These are phyloP conservation scores for Aspergillus bridgeri DNA, from an alignment of 495 filamentous ascomycete species.

Conservation along the genomic window DNA sequence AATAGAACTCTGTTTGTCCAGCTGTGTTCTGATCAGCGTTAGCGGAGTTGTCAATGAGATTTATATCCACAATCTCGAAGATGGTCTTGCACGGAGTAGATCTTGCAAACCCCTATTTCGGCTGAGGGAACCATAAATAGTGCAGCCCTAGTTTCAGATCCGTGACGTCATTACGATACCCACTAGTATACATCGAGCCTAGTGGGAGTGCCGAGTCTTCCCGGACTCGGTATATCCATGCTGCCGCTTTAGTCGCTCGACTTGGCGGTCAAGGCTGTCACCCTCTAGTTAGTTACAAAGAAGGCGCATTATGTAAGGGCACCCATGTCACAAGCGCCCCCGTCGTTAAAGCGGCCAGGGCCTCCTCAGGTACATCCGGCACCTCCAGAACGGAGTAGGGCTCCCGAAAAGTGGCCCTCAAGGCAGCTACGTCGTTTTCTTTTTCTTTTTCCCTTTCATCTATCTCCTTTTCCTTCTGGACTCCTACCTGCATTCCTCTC, in stretches of 20 bases:
- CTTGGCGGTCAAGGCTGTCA: no score
- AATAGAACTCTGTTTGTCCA: no score
- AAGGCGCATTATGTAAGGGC: background rate
- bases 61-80: no score
- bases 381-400: slow-evolving; percentile 3
- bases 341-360: background rate
- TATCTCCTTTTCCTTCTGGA: background rate
- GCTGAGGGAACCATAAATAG: background rate
- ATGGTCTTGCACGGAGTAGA: no score
- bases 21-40: background rate
- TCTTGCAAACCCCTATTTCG: background rate
- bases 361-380: background rate
- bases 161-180: background rate
- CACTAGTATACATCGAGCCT: background rate
- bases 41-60: no score
- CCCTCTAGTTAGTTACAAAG: no score
- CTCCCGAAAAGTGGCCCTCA: slow-evolving; percentile 5
- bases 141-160: background rate
- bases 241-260: no score
- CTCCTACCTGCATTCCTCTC: slow-evolving; percentile 5
- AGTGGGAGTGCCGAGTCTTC: background rate
- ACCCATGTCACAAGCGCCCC: background rate
- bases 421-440: slow-evolving; percentile 13
- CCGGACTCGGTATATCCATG: background rate
- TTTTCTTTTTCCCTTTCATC: slow-evolving; percentile 7